Base-by-base conservation (phyloP, 768 basidiomycete genomes). In the Termitomyces sp. region DNA sequence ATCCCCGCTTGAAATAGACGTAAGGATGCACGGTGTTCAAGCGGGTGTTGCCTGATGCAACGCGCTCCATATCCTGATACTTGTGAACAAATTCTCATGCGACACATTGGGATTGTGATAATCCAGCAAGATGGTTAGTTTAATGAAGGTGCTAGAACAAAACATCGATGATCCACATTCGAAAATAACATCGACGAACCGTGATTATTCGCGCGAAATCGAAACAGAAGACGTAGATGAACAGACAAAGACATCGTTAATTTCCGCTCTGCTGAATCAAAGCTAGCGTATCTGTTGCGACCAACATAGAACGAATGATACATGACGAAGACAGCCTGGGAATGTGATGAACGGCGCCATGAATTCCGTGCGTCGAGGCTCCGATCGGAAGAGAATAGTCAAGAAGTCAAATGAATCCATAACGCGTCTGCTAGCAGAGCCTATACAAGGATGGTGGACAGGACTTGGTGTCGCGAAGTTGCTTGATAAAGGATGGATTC, bases 401-500 rank as follows among this genome's bases (percentile, higher is more conserved):
- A 36, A 40, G 36, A 4, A 46, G 54, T 12, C 32, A 12, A 56
- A 34, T 32, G 43, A 16, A 33, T 40, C 44, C 43, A 30, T 18
- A 26, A 40, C 32, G 45, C 36, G 39, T 39, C 20, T 44, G 16
- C 30, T 37, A 43, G 50, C 24, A 49, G 16, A 39, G 13, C 53
- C 16, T 48, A 1, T 5, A 24, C 0, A 30, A 12, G n/a, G 10
- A n/a, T 48, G 20, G 40, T 14, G 50, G 12, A 30, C 3, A 33
- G 9, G 16, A 34, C 34, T 27, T 27, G 20, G 9, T 39, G 48
- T 39, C 24, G 52, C 44, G 46, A 16, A 37, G 18, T 48, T 53
- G 51, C 56, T 57, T 54, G 60, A 61, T 61, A 61, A 57, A 61
- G 56, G 32, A 34, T 53, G 27, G 42, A 24, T 14, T 53, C 40